These are phyloP conservation scores for Hyphopichia pseudoburtonii DNA, from an alignment of 1,139 yeast genomes.

Conservation along the genomic window DNA sequence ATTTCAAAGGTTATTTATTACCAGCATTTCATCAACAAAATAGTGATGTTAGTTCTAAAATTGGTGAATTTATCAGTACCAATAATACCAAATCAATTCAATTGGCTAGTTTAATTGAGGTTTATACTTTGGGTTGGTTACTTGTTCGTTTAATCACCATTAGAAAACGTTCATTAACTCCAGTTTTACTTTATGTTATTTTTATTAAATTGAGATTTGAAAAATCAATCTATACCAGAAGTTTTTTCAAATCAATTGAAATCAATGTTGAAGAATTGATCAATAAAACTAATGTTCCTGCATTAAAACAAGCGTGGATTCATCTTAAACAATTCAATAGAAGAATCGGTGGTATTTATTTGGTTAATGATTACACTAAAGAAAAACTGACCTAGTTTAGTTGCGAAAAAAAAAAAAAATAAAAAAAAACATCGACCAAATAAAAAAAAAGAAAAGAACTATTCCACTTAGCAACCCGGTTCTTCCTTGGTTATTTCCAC, in stretches of 20 bases:
- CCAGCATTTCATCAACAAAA: slow-evolving; percentile 59
- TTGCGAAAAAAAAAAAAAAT: too few relatives aligned
- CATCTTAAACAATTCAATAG: slow-evolving; percentile 49
- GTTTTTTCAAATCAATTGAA: slow-evolving; percentile 69
- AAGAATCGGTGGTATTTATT: slow-evolving; percentile 28
- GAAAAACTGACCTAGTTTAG: slow-evolving; percentile 14
- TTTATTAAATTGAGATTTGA: slow-evolving; percentile 82
- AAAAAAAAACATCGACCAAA: too few relatives aligned
- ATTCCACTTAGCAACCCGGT: too few relatives aligned
- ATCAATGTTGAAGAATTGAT: slow-evolving; percentile 68
- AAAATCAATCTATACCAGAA: slow-evolving; percentile 71
- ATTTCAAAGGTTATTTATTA: slow-evolving; percentile 60
- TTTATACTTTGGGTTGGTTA: slow-evolving; percentile 52
- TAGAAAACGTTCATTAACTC: slow-evolving; percentile 62
- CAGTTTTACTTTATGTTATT: slow-evolving; percentile 55
- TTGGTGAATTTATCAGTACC: slow-evolving; percentile 56
- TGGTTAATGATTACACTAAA: slow-evolving; percentile 40
- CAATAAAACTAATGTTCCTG: slow-evolving; percentile 58
- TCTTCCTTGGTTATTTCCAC: too few relatives aligned
- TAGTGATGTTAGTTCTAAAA: slow-evolving; percentile 35
- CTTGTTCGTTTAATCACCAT: slow-evolving; percentile 58
- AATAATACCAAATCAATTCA: slow-evolving; percentile 72
- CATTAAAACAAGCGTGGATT: slow-evolving; percentile 63
- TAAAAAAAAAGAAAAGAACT: too few relatives aligned
- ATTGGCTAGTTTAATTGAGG: slow-evolving; percentile 71